A percentile compares a stretch with the other conserved stretches of the same genome.
Evolutionary conservation across 345 rosid species (phyloP).

Genomic region (Eucalyptus cladocalyx): DNA sequence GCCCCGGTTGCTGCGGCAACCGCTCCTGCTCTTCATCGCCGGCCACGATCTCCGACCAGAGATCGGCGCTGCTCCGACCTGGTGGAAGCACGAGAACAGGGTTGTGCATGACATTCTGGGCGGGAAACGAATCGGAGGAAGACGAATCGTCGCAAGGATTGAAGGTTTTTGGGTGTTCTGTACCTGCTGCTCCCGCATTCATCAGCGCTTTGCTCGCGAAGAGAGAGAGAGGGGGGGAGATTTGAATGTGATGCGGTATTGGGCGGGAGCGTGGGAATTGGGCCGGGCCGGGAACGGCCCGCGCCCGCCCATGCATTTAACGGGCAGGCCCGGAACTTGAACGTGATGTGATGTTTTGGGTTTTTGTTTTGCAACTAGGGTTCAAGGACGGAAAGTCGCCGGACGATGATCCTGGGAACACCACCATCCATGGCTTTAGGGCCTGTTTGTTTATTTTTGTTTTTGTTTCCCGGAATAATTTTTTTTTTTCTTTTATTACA

Average conservation of each 20-base stretch:
- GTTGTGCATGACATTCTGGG: neutral
- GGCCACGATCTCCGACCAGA: constrained; percentile 40
- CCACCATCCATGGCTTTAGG: fast-evolving
- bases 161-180: neutral
- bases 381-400: neutral
- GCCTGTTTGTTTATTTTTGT: fast-evolving
- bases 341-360: neutral
- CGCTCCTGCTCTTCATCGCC: constrained; percentile 12
- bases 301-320: neutral
- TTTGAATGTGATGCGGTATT: neutral
- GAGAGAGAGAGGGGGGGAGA: neutral
- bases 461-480: too few species aligned
- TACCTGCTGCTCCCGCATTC: neutral
- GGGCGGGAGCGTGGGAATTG: neutral
- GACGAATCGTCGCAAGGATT: neutral
- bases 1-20: neutral
- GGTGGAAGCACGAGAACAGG: neutral
- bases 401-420: neutral
- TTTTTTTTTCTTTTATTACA: too few species aligned
- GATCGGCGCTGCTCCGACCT: constrained; percentile 15
- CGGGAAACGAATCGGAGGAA: neutral
- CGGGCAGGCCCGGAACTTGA: neutral
- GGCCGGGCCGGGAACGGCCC: neutral
- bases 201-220: neutral
- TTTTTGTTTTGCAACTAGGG: neutral